Evolutionary conservation across 345 rosid genomes (phyloP).

Genomic region (Lenwebbia sp.): DNA sequence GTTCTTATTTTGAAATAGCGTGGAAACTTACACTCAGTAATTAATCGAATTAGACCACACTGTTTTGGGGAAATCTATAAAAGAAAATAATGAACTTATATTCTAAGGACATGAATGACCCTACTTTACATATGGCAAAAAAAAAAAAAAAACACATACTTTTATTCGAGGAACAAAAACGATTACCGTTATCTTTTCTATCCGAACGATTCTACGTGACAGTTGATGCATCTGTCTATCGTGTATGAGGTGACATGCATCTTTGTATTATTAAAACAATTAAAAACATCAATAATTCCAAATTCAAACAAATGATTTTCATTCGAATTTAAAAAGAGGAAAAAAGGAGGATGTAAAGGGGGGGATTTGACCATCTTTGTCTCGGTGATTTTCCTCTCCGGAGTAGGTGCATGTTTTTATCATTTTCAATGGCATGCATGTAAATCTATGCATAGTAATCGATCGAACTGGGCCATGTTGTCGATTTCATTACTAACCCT

Average conservation of each 20-base stretch:
- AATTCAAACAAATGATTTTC: background rate
- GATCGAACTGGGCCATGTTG: fast-evolving
- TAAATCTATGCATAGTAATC: fast-evolving
- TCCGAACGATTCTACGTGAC: too few relatives aligned
- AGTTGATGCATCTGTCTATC: too few relatives aligned
- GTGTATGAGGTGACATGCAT: background rate
- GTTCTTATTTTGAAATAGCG: background rate
- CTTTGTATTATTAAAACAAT: background rate
- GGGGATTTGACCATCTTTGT: background rate
- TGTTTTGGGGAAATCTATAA: too few relatives aligned
- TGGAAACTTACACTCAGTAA: background rate
- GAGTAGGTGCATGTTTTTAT: background rate
- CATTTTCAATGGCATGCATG: fast-evolving
- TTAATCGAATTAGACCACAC: background rate
- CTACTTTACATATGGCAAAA: background rate
- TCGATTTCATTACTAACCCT: background rate
- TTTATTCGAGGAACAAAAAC: background rate
- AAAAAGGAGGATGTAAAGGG: background rate
- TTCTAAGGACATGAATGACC: background rate
- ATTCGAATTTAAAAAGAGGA: background rate
- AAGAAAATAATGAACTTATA: background rate
- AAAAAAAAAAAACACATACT: fast-evolving
- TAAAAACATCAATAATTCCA: fast-evolving
- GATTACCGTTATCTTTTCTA: too few relatives aligned
- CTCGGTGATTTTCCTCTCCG: background rate